Evolutionary conservation across 805 yeast species (phyloP).

Genomic region (Wilhelminamyces savonicus): DNA sequence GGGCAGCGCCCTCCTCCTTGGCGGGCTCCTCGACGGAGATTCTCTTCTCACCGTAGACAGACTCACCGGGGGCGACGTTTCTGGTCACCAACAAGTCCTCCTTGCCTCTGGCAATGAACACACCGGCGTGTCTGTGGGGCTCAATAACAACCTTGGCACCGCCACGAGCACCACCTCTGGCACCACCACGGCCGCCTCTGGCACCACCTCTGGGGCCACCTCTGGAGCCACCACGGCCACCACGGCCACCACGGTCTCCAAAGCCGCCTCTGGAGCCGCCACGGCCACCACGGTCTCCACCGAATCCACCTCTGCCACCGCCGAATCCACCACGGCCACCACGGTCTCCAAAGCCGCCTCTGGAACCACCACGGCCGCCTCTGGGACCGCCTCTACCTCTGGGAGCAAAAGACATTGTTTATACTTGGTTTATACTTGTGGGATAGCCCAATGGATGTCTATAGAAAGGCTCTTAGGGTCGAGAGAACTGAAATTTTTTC

Average conservation of each 20-base stretch:
- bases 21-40: slow-evolving; percentile 90
- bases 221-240: slow-evolving; percentile 28
- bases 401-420: slow-evolving; percentile 70
- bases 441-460: no score
- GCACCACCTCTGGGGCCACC: slow-evolving; percentile 44
- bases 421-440: no score
- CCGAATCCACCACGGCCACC: slow-evolving; percentile 43
- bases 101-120: slow-evolving; percentile 98
- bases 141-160: slow-evolving; percentile 97
- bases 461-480: no score
- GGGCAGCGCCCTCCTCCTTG: slow-evolving; percentile 77
- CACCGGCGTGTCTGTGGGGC: slow-evolving; percentile 99
- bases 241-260: slow-evolving; percentile 25
- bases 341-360: slow-evolving; percentile 24
- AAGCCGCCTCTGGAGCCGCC: slow-evolving; percentile 42
- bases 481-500: no score
- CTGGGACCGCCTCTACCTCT: slow-evolving; percentile 50
- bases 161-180: slow-evolving; percentile 76
- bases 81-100: slow-evolving; percentile 97
- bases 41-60: slow-evolving; percentile 98
- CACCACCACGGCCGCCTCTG: slow-evolving; percentile 63
- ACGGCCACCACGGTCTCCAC: slow-evolving; percentile 27
- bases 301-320: slow-evolving; percentile 48
- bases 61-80: slow-evolving; percentile 97
- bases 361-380: slow-evolving; percentile 42